Evolutionary conservation across 306 rosid species (phyloP), one percentile per base, ranked within the genome.

Genomic region (Malus sieversii): DNA sequence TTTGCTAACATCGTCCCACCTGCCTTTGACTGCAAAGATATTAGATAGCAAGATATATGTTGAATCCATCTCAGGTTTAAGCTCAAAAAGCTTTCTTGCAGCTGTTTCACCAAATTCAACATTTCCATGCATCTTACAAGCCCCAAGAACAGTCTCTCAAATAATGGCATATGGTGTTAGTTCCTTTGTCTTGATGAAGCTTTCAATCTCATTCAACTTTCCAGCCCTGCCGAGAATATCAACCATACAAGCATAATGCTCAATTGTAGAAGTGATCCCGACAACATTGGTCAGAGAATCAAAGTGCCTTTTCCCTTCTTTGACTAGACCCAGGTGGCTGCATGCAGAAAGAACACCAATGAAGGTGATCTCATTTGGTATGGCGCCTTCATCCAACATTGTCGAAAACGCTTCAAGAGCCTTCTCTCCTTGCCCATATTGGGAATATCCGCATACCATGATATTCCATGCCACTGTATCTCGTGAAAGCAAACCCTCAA

Each of bases 81-180:
- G 77, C 75, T 80, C 82, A 53, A 80, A 77, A 76, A 84, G 87
- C 77, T 58, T 65, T 29, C 48, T 66, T 63, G 84, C 87, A 13
- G 84, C 87, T 74, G 58, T 84, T 79, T 84, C 79, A 55, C 82
- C 87, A 52, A 80, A 27, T 57, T 51, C 72, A 40, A 80, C 71
- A 77, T 84, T 80, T 32, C 79, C 80, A 66, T 84, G 77, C 75
- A 72, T 73, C 62, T 80, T 80, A 57, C 84, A 68, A 40, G 82
- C 82, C 70, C 87, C 87, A 68, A 84, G 87, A 57, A 84, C 80
- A 73, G 84, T 80, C 72, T 80, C 84, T 84, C 87, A 84, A 63
- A 84, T 77, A 27, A 80, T 71, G 51, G 84, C 80, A 77, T 73
- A 27, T 1, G 75, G 80, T 73, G 84, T 57, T 66, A 84, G 66